phyloP scores from a whole-genome alignment of 2,329 filamentous ascomycete genomes.

The Penicillium digitatum region DNA sequence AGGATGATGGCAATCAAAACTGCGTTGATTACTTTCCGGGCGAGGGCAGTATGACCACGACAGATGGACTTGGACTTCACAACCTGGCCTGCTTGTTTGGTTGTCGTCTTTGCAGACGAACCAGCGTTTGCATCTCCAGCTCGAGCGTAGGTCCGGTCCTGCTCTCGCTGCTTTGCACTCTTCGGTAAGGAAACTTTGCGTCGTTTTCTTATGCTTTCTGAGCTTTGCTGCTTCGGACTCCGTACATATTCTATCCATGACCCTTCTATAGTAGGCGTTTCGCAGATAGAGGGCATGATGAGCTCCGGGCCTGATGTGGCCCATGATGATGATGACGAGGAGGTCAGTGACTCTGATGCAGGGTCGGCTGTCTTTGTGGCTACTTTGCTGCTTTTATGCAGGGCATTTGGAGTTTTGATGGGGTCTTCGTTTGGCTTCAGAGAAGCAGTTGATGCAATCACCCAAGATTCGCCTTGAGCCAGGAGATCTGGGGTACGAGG shows the following conservation, averaged over 20 bases:
- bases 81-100: background rate
- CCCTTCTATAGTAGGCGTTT: slow-evolving; percentile 30
- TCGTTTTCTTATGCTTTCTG: slow-evolving; percentile 22
- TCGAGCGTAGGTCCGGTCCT: background rate
- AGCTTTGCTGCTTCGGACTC: slow-evolving; percentile 10
- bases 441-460: slow-evolving; percentile 28
- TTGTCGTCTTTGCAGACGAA: slow-evolving; percentile 2
- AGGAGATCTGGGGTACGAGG: slow-evolving; percentile 15
- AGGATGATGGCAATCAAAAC: slow-evolving; percentile 29
- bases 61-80: slow-evolving; percentile 2
- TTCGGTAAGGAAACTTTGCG: slow-evolving; percentile 15
- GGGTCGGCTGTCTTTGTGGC: slow-evolving; percentile 7
- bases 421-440: slow-evolving; percentile 15
- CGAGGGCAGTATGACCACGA: background rate
- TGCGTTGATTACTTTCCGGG: slow-evolving; percentile 25
- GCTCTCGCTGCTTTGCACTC: background rate
- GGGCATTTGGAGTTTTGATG: background rate
- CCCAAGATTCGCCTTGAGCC: slow-evolving; percentile 38
- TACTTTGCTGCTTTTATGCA: slow-evolving; percentile 1
- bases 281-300: slow-evolving; percentile 41
- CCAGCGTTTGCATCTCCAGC: slow-evolving; percentile 4
- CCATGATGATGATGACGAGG: slow-evolving; percentile 24
- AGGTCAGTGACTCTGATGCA: slow-evolving; percentile 23
- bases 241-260: slow-evolving; percentile 33
- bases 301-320: slow-evolving; percentile 35